Evolutionary conservation across 805 yeast genomes (phyloP).

Genomic region (Candida glaebosa): DNA sequence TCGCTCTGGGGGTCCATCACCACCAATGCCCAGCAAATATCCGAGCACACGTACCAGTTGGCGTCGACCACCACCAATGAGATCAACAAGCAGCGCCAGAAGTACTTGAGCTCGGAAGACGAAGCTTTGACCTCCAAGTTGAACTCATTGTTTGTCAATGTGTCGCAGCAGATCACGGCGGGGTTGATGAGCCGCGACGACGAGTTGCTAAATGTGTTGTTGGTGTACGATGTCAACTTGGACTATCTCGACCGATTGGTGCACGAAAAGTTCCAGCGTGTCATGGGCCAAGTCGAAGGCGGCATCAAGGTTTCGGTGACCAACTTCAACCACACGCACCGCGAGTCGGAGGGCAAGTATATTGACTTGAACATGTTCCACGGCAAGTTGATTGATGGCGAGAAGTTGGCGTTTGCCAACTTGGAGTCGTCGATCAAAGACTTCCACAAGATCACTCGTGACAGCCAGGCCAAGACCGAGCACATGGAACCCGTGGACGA

Average conservation of each 20-base stretch:
- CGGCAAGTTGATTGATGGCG: constrained; percentile 81
- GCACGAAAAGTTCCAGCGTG: constrained; percentile 53
- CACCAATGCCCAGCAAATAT: constrained; percentile 43
- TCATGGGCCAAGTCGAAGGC: constrained; percentile 75
- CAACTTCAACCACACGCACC: constrained; percentile 41
- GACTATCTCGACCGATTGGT: constrained; percentile 45
- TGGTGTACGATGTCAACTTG: constrained; percentile 68
- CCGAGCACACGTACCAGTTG: constrained; percentile 49
- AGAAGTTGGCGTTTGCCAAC: constrained; percentile 83
- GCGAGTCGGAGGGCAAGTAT: constrained; percentile 14
- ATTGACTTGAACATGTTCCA: constrained; percentile 64
- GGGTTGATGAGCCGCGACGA: constrained; percentile 59
- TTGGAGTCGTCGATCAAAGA: constrained; percentile 68
- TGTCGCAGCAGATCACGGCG: constrained; percentile 41
- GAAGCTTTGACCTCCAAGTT: constrained; percentile 15
- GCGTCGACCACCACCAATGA: constrained; percentile 45
- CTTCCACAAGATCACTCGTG: constrained; percentile 20
- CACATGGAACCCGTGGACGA: constrained; percentile 13
- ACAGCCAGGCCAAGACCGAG: constrained; percentile 15
- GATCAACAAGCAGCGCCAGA: constrained; percentile 37
- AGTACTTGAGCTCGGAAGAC: constrained; percentile 21
- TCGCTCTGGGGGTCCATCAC: constrained; percentile 69
- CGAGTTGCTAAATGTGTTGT: constrained; percentile 35
- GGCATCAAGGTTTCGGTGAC: constrained; percentile 61
- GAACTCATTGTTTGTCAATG: constrained; percentile 28